A percentile compares a stretch with the other conserved stretches of the same genome.
These are phyloP conservation scores for Sphaerulina vaccinii DNA, from an alignment of 2,329 filamentous ascomycete species.

Conservation along the genomic window DNA sequence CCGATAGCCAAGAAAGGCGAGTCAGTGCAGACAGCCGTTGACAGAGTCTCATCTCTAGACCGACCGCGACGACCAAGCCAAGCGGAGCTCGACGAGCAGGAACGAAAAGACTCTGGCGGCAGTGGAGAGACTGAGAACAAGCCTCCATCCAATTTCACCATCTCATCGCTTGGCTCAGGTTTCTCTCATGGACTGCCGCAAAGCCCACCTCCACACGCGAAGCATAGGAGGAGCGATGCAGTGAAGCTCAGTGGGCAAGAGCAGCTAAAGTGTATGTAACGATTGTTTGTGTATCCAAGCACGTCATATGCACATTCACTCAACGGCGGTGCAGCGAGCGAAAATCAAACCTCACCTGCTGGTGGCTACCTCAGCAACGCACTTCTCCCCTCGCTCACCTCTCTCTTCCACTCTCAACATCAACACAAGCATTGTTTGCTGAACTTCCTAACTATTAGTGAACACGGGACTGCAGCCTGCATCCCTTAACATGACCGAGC, in stretches of 20 bases:
- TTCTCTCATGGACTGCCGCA: background rate
- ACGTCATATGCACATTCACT: conserved; percentile 6
- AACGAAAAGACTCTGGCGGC: conserved; percentile 7
- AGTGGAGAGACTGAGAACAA: background rate
- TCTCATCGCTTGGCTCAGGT: conserved; percentile 4
- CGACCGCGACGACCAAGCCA: conserved; percentile 14
- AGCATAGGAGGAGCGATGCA: conserved; percentile 13
- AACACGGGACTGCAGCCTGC: background rate
- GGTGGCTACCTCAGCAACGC: background rate
- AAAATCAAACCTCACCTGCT: background rate
- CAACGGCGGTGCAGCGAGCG: background rate
- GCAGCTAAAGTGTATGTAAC: conserved; percentile 12
- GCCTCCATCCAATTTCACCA: background rate
- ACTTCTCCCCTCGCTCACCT: background rate
- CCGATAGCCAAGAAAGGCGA: conserved; percentile 22
- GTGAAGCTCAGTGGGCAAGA: conserved; percentile 2
- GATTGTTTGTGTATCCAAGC: background rate
- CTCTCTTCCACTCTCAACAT: background rate
- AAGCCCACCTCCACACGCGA: conserved; percentile 4
- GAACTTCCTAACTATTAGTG: background rate
- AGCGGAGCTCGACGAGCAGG: conserved; percentile 1
- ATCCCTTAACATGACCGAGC: background rate
- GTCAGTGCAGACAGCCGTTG: conserved; percentile 20
- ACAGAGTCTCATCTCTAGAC: conserved; percentile 17
- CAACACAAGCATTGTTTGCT: background rate